phyloP scores from a whole-genome alignment of 2,329 filamentous ascomycete species.

The Fusarium piperis region DNA sequence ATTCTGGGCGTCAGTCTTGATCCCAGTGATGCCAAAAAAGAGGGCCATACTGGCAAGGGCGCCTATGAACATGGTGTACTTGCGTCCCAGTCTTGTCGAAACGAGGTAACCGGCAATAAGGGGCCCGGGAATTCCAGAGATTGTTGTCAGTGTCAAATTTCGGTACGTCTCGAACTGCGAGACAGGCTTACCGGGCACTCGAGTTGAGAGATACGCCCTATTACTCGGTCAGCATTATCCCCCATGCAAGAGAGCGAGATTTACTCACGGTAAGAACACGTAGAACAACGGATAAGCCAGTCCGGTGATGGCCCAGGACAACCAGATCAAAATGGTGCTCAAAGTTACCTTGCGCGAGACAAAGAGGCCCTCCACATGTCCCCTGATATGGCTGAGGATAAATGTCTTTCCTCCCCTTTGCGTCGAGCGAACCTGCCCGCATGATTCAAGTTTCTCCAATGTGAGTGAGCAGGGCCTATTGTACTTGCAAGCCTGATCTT shows the following conservation, averaged over 20 bases:
- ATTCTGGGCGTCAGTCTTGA: constrained; percentile 21
- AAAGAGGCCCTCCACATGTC: constrained; percentile 10
- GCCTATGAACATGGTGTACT: constrained; percentile 20
- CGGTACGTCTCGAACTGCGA: constrained; percentile 15
- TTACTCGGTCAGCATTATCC: neutral
- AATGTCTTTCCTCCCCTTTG: constrained; percentile 38
- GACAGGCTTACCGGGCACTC: neutral
- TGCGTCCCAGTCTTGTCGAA: constrained; percentile 9
- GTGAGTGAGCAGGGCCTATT: constrained; percentile 9
- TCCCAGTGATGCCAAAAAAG: constrained; percentile 17
- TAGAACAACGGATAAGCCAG: constrained; percentile 80
- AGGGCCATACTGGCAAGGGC: constrained; percentile 10
- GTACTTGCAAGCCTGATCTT: constrained; percentile 5
- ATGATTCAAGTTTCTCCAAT: neutral
- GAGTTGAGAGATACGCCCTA: constrained; percentile 2
- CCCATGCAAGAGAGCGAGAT: neutral
- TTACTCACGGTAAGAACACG: constrained; percentile 49
- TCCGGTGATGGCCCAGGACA: constrained; percentile 63
- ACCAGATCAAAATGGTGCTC: constrained; percentile 10
- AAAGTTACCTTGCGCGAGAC: constrained; percentile 9
- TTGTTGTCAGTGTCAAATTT: constrained; percentile 64
- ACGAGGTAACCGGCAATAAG: constrained; percentile 72
- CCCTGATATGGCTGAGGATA: neutral
- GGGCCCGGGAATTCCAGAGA: constrained; percentile 74
- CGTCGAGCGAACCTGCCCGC: constrained; percentile 45